phyloP scores from a whole-genome alignment of 148 eudicot genomes.

The Amaranthus palmeri region DNA sequence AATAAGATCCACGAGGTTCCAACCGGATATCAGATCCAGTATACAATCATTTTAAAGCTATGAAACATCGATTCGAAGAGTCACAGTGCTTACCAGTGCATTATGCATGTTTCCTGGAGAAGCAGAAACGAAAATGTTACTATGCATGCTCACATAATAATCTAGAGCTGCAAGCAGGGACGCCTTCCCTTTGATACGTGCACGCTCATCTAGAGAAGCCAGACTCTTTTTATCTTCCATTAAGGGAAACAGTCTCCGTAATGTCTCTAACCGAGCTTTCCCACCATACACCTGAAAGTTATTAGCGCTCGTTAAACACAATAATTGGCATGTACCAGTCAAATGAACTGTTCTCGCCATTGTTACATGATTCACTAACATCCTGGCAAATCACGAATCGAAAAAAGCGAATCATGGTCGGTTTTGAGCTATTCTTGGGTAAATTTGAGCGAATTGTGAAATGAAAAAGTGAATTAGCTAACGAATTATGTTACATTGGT shows the following conservation, averaged over 20 bases:
- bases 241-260: conserved; percentile 64
- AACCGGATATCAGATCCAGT: not conserved
- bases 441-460: too few species aligned
- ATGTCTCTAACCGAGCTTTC: conserved; percentile 69
- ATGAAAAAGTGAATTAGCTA: too few species aligned
- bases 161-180: conserved; percentile 91
- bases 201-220: conserved; percentile 76
- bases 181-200: conserved; percentile 80
- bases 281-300: conserved; percentile 75
- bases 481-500: too few species aligned
- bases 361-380: too few species aligned
- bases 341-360: too few species aligned
- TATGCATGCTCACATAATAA: conserved; percentile 91
- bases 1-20: not conserved
- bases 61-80: too few species aligned
- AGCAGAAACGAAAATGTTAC: conserved; percentile 94
- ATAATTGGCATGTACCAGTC: not conserved
- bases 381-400: too few species aligned
- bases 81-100: conserved; percentile 64
- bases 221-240: conserved; percentile 96
- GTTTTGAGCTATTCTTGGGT: too few species aligned
- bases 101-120: conserved; percentile 99
- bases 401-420: too few species aligned
- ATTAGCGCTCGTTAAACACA: not conserved
- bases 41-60: too few species aligned